Evolutionary conservation across 495 filamentous ascomycete genomes (phyloP), one percentile per base, ranked within the genome.

Genomic region (Xylaria curta): DNA sequence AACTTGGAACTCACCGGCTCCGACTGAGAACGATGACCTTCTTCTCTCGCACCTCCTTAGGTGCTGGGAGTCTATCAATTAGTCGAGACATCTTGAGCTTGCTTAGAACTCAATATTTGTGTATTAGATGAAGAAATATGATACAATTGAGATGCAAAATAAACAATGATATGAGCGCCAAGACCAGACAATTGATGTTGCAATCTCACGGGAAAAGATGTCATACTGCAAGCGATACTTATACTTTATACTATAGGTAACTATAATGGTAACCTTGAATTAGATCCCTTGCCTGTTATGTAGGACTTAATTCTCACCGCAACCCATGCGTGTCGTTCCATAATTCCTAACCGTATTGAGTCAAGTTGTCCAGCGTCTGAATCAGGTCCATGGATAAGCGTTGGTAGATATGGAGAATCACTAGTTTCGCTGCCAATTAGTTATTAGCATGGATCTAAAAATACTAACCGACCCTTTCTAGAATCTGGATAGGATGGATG

Each of bases 1-100:
- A 19, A 38, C 28, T 0, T 31, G 31, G 26, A 1, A 63, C 74
- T 38, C 64, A 77, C 75, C 75, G 66, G 53, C 75, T 73, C 9
- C 71, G 64, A 53, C 73, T 75, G 9, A 77, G 68, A 4, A 77
- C 71, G 36, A 77, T 73, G 21, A 77, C 63, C 59, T 75, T 75
- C 71, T 73, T 75, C 68, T 77, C 73, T 38, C 42, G 59, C 36
- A 66, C 21, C 47, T 69, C 59, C 49, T 71, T 42, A 19, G 75
- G 75, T 4, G 68, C 65, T 7, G 75, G 73, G 26, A 77, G 73
- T n/a, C 24, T 73, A 38, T 77, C 75, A 36, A 77, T 75, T 1
- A 72, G 51, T 33, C 75, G 75, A 17, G 75, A 42, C 75, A 77
- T 76, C 8, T 51, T 66, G 42, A 6, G 15, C 4, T 26, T 65